Base-by-base conservation (phyloP, 768 basidiomycete species). In the Amanita fuliginea region DNA sequence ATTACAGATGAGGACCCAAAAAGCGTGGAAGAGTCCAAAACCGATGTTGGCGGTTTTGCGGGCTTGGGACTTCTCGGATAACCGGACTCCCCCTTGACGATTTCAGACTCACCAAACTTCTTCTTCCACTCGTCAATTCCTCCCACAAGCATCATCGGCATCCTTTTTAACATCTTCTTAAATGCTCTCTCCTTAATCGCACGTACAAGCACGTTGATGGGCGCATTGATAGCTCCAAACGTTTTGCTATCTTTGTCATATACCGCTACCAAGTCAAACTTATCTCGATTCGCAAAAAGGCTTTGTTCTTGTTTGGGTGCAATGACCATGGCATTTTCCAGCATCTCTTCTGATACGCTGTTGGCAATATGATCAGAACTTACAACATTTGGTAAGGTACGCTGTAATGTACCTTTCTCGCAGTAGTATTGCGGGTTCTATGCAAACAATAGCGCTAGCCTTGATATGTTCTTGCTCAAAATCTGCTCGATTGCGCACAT, bases 201-300 rank as follows among this genome's bases (percentile, higher is more conserved):
- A 8, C 76, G 71, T 47, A 81, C 70, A 19, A 94, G 74, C 16
- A 71, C 60, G 1, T 76, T 70, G n/a, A 86, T 61, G 0, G 81
- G 77, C 0, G 78, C 70, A 8, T 69, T 69, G 16, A 67, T 62
- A 3, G 64, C 62, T 2, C 73, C 75, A 46, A 79, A 73, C 14
- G 69, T 63, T 47, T 75, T 71, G 41, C 87, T 81, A 26, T 70
- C 62, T 44, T 74, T 58, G 62, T 98, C 94, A 62, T 93, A 93
- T 3, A 97, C 68, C 13, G 83, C 87, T 21, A 99, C 80, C 18
- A 94, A 64, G 56, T 96, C 93, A 61, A 88, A 95, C 56, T 86
- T 83, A 58, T 92, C 79, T 35, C 95, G 86, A 53, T 90, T 86
- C 36, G 68, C 62, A 62, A 98, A 98, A n/a, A 86, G 70, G 2